Conservation (phyloP, 108 stramenopile species). For the Skeletonema grethae region DNA sequence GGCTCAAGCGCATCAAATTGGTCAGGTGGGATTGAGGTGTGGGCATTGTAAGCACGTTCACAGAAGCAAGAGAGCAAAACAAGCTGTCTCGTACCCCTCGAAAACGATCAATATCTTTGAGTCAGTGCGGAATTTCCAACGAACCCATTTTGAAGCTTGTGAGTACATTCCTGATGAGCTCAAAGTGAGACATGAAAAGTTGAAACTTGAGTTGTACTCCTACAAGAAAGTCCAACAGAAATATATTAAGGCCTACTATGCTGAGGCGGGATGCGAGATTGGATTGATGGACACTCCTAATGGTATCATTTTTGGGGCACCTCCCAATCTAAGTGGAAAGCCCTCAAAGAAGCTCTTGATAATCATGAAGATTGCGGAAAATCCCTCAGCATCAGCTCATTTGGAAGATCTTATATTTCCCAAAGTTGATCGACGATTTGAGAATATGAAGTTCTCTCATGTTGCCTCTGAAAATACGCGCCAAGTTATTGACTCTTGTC, state of each 20-base stretch:
- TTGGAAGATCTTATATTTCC: slow-evolving; percentile 7
- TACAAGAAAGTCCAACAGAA: slow-evolving; percentile 13
- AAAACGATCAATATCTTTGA: slow-evolving; percentile 5
- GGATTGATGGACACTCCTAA: slow-evolving; percentile 23
- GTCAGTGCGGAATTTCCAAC: slow-evolving; percentile 5
- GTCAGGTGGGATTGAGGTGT: not conserved
- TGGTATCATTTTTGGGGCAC: slow-evolving; percentile 19
- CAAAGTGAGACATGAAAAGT: not conserved
- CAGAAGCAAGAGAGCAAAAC: slow-evolving; percentile 4
- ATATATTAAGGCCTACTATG: slow-evolving; percentile 15
- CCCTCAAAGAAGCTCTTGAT: slow-evolving; percentile 15
- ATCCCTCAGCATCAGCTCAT: not conserved
- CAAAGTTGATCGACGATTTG: slow-evolving; percentile 3
- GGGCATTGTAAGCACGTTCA: not conserved
- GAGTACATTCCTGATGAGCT: not conserved
- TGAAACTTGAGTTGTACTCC: not conserved
- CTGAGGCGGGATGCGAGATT: slow-evolving; percentile 18
- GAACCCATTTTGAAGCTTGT: not conserved
- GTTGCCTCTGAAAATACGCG: slow-evolving; percentile 4
- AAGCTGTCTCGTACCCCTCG: slow-evolving; percentile 5
- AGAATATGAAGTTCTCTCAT: slow-evolving; percentile 12
- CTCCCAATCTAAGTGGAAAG: slow-evolving; percentile 4
- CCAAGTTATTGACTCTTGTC: slow-evolving; percentile 7
- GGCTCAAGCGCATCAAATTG: not conserved
- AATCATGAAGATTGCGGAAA: slow-evolving; percentile 7